Percentiles rank a stretch among this genome's conserved stretches.
Conservation (phyloP, 331 rosid species). For the Saraca asoca region DNA sequence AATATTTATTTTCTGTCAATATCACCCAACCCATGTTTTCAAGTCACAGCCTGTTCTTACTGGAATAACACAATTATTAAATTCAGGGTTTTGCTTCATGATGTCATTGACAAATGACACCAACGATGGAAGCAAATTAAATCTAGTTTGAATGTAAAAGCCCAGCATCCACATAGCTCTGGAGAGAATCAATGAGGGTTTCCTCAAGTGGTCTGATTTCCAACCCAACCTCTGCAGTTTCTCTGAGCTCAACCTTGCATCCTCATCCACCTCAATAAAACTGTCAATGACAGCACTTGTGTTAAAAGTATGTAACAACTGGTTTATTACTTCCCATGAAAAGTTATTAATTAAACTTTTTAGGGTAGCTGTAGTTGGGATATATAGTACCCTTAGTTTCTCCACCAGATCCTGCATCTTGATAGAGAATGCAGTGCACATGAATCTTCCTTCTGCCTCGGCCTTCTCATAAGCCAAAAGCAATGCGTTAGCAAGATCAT, state of each 20-base stretch:
- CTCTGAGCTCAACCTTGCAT: slow-evolving; percentile 36
- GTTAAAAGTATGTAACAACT: not conserved
- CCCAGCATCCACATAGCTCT: slow-evolving; percentile 49
- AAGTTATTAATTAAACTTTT: too few species aligned
- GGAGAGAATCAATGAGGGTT: slow-evolving; percentile 57
- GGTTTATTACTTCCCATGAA: too few species aligned
- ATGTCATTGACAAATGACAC: too few species aligned
- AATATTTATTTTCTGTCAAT: too few species aligned
- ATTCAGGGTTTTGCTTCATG: too few species aligned
- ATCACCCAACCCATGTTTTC: too few species aligned
- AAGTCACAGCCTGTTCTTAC: too few species aligned
- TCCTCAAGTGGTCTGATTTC: slow-evolving; percentile 61
- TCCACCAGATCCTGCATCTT: slow-evolving; percentile 50
- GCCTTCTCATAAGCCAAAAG: slow-evolving; percentile 58
- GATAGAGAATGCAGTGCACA: slow-evolving; percentile 47
- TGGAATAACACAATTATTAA: too few species aligned
- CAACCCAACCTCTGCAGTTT: slow-evolving; percentile 63
- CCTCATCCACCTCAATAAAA: slow-evolving; percentile 44
- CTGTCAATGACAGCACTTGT: slow-evolving; percentile 34
- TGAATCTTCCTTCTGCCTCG: slow-evolving; percentile 69
- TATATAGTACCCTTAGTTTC: slow-evolving; percentile 52
- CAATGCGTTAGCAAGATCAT: slow-evolving; percentile 59
- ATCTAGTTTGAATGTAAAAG: slow-evolving; percentile 36
- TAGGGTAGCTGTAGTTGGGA: slow-evolving; percentile 63
- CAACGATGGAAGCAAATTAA: not conserved